Evolutionary conservation across 192 early-diverging fungal genomes (phyloP), one percentile per base, ranked within the genome.

Genomic region (Backusella parvicylindrica): DNA sequence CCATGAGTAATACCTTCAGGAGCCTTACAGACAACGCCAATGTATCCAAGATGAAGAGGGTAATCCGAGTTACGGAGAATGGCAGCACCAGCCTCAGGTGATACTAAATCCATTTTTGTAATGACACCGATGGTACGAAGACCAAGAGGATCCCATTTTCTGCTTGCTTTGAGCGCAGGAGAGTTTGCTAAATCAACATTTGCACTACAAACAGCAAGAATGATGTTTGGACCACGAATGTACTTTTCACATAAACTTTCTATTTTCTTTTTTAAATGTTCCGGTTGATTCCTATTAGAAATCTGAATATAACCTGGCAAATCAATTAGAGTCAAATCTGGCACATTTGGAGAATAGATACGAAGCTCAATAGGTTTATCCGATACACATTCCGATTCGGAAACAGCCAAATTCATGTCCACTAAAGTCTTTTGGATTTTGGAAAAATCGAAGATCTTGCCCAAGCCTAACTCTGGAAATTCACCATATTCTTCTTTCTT

Each of bases 391-490:
- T 99, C 96, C 3, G 88, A 83, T 37, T 98, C 97, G 6, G 96
- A 86, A 31, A 98, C 97, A 23, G 97, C 94, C 82, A 97, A 84
- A 84, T 99, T 99, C 70, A 99, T 86, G 72, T 99, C 97, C 37
- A 90, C 91, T 49, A 99, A 86, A 7, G 97, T 99, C 78, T 92
- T 92, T 82, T 97, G 96, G 74, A 99, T 91, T 37, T 95, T 91
- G 60, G 80, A 81, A 78, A 98, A 99, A 71, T 97, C 95, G 36
- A 89, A 85, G 23, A 99, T 91, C 73, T 96, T 95, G 23, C 95
- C 96, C 13, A 97, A 82, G 7, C 92, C 93, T 2, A 95, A 83
- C 74, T 92, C 86, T 21, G 94, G 93, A 68, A 95, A 95, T 82
- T 94, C 94, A 70, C 92, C 94, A 63, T 94, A 95, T 73, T 91